Percentiles rank a stretch among this genome's conserved stretches.
These are phyloP conservation scores for Ustilaginoidea virens DNA, from an alignment of 2,329 filamentous ascomycete genomes.

Conservation along the genomic window DNA sequence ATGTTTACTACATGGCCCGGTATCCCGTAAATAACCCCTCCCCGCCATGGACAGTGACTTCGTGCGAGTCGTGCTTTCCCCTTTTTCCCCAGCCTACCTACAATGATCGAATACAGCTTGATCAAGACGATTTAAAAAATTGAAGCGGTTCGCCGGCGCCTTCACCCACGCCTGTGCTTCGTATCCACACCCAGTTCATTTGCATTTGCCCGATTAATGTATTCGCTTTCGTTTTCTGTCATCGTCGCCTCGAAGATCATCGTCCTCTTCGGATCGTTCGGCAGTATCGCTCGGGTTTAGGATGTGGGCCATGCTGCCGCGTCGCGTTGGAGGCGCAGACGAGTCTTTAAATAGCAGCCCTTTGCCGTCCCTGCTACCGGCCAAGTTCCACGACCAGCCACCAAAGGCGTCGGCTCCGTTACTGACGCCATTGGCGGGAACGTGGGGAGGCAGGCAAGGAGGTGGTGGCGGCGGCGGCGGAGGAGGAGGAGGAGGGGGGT, in stretches of 20 bases:
- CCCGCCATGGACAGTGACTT: background rate
- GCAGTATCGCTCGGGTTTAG: constrained; percentile 43
- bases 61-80: too few relatives aligned
- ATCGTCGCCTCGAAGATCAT: constrained; percentile 38
- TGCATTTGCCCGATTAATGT: constrained; percentile 21
- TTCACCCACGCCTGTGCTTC: too few relatives aligned
- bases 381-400: constrained; percentile 41
- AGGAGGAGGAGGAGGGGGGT: constrained; percentile 7
- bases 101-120: too few relatives aligned
- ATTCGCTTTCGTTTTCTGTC: constrained; percentile 48
- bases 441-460: constrained; percentile 26
- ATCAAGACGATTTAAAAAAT: too few relatives aligned
- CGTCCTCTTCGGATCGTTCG: constrained; percentile 40
- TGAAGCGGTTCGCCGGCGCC: too few relatives aligned
- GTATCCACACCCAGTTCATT: too few relatives aligned
- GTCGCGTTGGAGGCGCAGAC: constrained; percentile 38
- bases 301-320: constrained; percentile 48
- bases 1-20: too few relatives aligned
- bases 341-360: constrained; percentile 36
- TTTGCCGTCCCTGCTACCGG: constrained; percentile 31
- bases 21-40: background rate
- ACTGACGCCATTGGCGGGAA: constrained; percentile 24
- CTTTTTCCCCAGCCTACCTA: too few relatives aligned
- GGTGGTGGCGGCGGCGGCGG: too few relatives aligned
- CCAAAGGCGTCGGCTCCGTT: constrained; percentile 30